Conservation (phyloP, 192 early-diverging fungal genomes). For the Diversispora eburnea region DNA sequence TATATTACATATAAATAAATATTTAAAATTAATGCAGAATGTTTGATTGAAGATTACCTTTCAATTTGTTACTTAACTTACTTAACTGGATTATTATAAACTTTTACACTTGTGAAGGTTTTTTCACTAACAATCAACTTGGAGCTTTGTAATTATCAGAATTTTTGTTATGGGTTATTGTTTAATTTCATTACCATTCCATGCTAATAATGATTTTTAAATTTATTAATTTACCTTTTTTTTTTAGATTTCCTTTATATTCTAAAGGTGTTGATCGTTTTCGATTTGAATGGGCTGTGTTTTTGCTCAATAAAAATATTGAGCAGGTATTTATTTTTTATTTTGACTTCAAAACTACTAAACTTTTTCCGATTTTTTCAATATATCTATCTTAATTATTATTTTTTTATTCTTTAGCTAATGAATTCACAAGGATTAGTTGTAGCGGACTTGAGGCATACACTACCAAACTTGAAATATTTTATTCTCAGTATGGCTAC, state of each 20-base stretch:
- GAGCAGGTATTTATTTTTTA: constrained; percentile 62
- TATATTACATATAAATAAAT: not conserved
- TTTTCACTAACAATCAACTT: constrained; percentile 29
- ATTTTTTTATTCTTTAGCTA: constrained; percentile 41
- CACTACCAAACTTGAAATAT: constrained; percentile 65
- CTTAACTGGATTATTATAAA: constrained; percentile 10
- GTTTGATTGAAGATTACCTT: constrained; percentile 6
- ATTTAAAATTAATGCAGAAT: not conserved
- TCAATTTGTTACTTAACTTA: constrained; percentile 5
- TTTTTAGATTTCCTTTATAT: constrained; percentile 72
- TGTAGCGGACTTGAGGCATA: constrained; percentile 66
- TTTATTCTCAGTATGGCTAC: constrained; percentile 53
- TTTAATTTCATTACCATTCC: constrained; percentile 10
- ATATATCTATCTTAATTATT: not conserved
- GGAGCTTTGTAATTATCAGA: constrained; percentile 31
- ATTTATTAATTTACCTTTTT: not conserved
- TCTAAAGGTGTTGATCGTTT: constrained; percentile 60
- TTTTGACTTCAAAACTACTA: too few relatives aligned
- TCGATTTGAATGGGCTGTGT: constrained; percentile 81
- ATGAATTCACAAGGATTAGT: constrained; percentile 64
- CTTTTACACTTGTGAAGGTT: constrained; percentile 10
- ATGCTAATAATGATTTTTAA: not conserved
- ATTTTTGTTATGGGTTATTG: not conserved
- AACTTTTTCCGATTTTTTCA: not conserved
- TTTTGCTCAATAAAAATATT: constrained; percentile 81